Evolutionary conservation across 2,329 filamentous ascomycete species (phyloP).

Genomic region (Orbilia oligospora): DNA sequence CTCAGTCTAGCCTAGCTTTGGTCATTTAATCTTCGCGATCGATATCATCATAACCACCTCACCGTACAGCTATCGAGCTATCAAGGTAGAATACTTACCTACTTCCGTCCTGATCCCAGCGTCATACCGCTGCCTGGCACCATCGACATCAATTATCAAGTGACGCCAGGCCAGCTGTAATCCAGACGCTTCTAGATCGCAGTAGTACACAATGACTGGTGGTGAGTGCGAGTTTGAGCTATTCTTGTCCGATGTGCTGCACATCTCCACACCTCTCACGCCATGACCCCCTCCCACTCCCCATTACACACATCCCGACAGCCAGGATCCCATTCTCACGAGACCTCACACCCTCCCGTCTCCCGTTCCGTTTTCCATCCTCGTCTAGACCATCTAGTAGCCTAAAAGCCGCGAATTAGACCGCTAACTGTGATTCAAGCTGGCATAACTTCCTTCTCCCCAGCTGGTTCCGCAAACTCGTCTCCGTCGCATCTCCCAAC

Average conservation of each 20-base stretch:
- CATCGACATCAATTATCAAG: not conserved
- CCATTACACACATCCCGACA: not conserved
- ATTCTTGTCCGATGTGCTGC: slow-evolving; percentile 24
- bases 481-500: slow-evolving; percentile 59
- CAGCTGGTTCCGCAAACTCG: slow-evolving; percentile 54
- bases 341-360: slow-evolving; percentile 2
- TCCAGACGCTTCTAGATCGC: slow-evolving; percentile 29
- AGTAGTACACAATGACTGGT: slow-evolving; percentile 26
- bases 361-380: slow-evolving; percentile 23
- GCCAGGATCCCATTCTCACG: slow-evolving; percentile 11
- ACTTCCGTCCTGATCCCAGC: not conserved
- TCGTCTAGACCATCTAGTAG: slow-evolving; percentile 9
- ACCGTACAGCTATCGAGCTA: not conserved
- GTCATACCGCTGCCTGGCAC: slow-evolving; percentile 6
- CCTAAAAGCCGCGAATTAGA: slow-evolving; percentile 20
- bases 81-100: not conserved
- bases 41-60: not conserved
- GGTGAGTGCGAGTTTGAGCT: slow-evolving; percentile 36
- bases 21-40: not conserved
- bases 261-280: slow-evolving; percentile 31
- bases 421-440: slow-evolving; percentile 40
- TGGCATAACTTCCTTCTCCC: slow-evolving; percentile 59
- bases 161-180: slow-evolving; percentile 8
- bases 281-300: slow-evolving; percentile 5
- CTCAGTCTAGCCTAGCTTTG: not conserved